These are phyloP conservation scores for Lecanicillium sp. DNA, from an alignment of 2,329 filamentous ascomycete species.

Conservation along the genomic window DNA sequence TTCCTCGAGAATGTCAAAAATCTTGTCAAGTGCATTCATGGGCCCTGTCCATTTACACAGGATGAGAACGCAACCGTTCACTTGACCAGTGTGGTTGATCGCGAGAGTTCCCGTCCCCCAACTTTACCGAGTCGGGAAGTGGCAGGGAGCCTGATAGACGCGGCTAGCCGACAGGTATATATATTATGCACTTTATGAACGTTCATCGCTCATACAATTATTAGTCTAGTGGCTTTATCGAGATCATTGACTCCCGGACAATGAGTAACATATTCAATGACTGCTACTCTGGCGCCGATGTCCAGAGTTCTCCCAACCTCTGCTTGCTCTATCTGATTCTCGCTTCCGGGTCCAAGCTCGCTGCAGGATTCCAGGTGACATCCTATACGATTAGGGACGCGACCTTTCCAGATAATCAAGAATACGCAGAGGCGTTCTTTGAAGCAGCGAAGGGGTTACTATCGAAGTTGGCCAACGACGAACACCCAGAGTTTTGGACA, in stretches of 20 bases:
- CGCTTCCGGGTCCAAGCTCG: conserved; percentile 42
- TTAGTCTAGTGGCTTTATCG: conserved; percentile 54
- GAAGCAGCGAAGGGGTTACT: conserved; percentile 49
- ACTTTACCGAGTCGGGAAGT: conserved; percentile 30
- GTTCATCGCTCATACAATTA: background rate
- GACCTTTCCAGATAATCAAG: conserved; percentile 30
- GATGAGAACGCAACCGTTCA: no score
- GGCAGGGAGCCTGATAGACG: conserved; percentile 46
- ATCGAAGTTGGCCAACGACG: conserved; percentile 42
- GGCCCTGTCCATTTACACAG: conserved; percentile 50
- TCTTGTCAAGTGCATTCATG: conserved; percentile 50
- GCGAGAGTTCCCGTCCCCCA: no score
- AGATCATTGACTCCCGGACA: conserved; percentile 48
- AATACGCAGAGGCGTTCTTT: conserved; percentile 58
- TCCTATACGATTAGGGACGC: no score
- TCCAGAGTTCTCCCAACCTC: conserved; percentile 43
- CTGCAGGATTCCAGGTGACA: background rate
- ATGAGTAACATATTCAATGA: conserved; percentile 45
- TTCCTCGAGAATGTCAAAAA: conserved; percentile 55
- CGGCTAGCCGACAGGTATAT: background rate
- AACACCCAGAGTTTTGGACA: conserved; percentile 59
- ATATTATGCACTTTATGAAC: background rate
- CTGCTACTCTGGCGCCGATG: conserved; percentile 50
- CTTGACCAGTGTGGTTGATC: no score
- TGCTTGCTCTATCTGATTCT: conserved; percentile 58